Evolutionary conservation across 441 rosid genomes (phyloP).

Genomic region (Cnidoscolus chayamansa): DNA sequence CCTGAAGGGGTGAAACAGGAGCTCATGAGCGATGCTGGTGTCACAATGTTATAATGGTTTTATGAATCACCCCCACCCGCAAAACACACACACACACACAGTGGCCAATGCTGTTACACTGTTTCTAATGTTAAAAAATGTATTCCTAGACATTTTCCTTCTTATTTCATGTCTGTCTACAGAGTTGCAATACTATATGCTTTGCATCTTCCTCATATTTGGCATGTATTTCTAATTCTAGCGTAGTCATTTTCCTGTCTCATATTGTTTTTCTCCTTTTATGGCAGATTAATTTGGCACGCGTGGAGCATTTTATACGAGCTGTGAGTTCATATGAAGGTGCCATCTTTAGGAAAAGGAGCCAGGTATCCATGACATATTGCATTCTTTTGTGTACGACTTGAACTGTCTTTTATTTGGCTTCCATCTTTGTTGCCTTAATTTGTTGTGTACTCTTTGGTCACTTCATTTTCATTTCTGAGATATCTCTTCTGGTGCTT

Average conservation of each 20-base stretch:
- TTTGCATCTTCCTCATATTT: not conserved
- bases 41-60: too few relatives aligned
- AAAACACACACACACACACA: too few relatives aligned
- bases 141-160: too few relatives aligned
- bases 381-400: not conserved
- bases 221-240: not conserved
- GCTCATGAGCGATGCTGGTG: too few relatives aligned
- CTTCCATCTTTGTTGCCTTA: not conserved
- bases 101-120: too few relatives aligned
- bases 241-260: not conserved
- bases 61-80: too few relatives aligned
- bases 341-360: slow-evolving; percentile 4
- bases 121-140: too few relatives aligned
- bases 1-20: too few relatives aligned
- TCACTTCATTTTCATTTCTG: not conserved
- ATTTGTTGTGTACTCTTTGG: not conserved
- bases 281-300: slow-evolving; percentile 25
- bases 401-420: not conserved
- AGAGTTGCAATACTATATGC: not conserved
- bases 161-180: too few relatives aligned
- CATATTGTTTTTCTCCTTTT: not conserved
- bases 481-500: not conserved
- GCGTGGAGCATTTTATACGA: slow-evolving; percentile 29
- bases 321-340: slow-evolving; percentile 24
- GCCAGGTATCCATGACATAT: slow-evolving; percentile 12